phyloP scores from a whole-genome alignment of 2,329 filamentous ascomycete genomes.

The Bimuria novae-zelandiae region DNA sequence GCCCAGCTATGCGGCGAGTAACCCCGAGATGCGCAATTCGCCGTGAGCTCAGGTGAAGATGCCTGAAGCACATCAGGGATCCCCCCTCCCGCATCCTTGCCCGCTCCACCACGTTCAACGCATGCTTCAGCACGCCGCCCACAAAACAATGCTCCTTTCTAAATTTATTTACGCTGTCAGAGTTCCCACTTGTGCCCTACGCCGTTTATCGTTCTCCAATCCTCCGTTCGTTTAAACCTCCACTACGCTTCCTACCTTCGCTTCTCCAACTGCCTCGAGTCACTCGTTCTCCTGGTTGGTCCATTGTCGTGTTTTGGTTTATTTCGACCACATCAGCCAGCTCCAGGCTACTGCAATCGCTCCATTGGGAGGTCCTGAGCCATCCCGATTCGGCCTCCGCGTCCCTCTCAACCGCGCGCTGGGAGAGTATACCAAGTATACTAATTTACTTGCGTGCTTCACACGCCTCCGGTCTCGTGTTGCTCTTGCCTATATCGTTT shows the following conservation, averaged over 20 bases:
- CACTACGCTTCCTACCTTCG: conserved; percentile 18
- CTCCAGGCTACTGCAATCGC: conserved; percentile 35
- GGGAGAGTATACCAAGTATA: conserved; percentile 28
- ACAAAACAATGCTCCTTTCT: conserved; percentile 40
- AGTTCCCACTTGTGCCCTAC: conserved; percentile 33
- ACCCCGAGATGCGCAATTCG: conserved; percentile 24
- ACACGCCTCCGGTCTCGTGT: conserved; percentile 37
- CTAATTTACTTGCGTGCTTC: conserved; percentile 33
- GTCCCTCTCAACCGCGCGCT: conserved; percentile 23
- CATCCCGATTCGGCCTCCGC: conserved; percentile 29
- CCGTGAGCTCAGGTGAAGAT: conserved; percentile 31
- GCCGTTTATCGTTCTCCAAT: conserved; percentile 28
- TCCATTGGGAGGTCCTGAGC: conserved; percentile 29
- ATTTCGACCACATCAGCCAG: conserved; percentile 22
- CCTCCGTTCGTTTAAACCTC: conserved; percentile 26
- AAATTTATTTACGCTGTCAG: conserved; percentile 40
- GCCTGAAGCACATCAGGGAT: conserved; percentile 38
- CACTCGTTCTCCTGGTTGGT: conserved; percentile 9
- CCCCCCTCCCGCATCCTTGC: conserved; percentile 26
- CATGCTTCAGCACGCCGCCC: conserved; percentile 35
- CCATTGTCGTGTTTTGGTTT: conserved; percentile 22
- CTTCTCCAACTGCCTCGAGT: conserved; percentile 19
- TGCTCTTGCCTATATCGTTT: conserved; percentile 28
- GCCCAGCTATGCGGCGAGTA: conserved; percentile 19
- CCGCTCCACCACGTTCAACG: conserved; percentile 39